Base-by-base conservation (phyloP, 768 basidiomycete species). In the Russula foetens region DNA sequence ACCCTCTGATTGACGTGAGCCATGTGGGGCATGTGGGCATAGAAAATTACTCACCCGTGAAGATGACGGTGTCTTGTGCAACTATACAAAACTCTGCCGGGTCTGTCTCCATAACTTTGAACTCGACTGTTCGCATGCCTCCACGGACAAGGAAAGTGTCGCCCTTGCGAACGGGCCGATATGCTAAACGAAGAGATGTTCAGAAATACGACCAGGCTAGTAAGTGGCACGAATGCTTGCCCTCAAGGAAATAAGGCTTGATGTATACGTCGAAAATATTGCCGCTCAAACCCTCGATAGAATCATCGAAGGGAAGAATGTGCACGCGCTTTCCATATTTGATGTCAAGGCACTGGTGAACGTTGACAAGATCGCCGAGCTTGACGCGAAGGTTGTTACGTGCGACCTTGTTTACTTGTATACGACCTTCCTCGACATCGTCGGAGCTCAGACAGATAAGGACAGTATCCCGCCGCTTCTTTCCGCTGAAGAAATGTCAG, bases 391-490 rank as follows among this genome's bases (percentile, higher is more conserved):
- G 76, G 76, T 99, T 98, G 78, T 98, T 96, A 59, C 97, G 92
- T n/a, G 97, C 97, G 38, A 99, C 97, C 75, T 98, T 98, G 86
- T 99, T 99, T 76, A 99, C 78, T 69, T 97, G 95, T 64, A 99
- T 95, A 72, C 92, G 91, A 59, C 97, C 96, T 75, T 98, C 97
- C 68, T 98, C 97, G 63, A 98, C 92, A 63, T 96, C 92, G 69
- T 98, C 97, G 43, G 90, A 90, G 70, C 88, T 90, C 70, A 99
- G 75, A 70, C 94, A 97, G 72, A 98, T 98, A 63, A 99, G 86
- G 45, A 99, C 97, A 8, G 96, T 98, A 69, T 98, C 95, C 68
- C 89, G 86, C 70, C 97, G 86, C 79, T 97, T 95, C 83, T 98
- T 98, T 49, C 97, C 96, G 62, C 95, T 94, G 53, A 19, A 46